A percentile compares a stretch with the other conserved stretches of the same genome.
These are phyloP conservation scores for Gnaphalium uliginosum DNA, from an alignment of 129 eudicot genomes.

Conservation along the genomic window DNA sequence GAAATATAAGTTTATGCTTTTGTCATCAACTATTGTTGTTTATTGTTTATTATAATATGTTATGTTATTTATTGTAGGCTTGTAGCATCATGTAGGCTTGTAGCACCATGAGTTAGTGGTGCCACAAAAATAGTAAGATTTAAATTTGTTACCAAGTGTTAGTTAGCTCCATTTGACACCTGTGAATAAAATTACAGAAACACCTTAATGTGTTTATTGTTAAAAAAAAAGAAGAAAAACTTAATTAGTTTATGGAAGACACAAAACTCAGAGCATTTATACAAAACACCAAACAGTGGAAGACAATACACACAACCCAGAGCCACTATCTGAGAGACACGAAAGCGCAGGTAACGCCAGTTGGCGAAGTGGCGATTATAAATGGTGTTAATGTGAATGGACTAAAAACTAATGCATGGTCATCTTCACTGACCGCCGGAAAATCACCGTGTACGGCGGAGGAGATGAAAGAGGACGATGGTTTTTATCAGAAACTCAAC, in stretches of 20 bases:
- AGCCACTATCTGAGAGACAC: no score
- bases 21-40: no score
- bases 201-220: not conserved
- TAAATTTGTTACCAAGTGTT: not conserved
- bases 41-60: no score
- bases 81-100: no score
- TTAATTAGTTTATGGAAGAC: not conserved
- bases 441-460: slow-evolving; percentile 11
- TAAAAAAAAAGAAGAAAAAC: no score
- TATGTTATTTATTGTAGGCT: no score
- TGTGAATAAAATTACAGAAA: not conserved
- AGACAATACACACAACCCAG: not conserved
- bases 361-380: no score
- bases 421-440: not conserved
- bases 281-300: not conserved
- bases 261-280: slow-evolving; percentile 10
- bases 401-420: not conserved
- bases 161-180: not conserved
- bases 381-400: not conserved
- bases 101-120: no score
- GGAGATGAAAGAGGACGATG: slow-evolving; percentile 22
- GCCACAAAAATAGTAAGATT: not conserved
- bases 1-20: no score
- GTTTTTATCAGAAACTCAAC: slow-evolving; percentile 52
- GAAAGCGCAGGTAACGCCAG: no score